Evolutionary conservation across 176 grass and related monocot species (phyloP), one percentile per base, ranked within the genome.

Genomic region (Triticum turgidum): DNA sequence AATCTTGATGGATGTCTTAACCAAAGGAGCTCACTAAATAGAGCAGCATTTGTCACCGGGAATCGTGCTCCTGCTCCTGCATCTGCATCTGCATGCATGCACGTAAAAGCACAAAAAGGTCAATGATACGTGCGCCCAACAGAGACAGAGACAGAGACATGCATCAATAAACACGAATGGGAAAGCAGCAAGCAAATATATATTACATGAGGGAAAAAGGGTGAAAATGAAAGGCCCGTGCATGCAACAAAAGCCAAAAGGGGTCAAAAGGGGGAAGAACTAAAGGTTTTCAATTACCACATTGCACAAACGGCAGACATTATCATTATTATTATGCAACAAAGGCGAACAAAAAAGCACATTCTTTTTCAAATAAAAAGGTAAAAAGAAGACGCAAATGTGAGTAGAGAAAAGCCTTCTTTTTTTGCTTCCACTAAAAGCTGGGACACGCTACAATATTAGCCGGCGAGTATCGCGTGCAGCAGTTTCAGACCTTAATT

Each of bases 221-320:
- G 62, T 61, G 0, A 69, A 86, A 80, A 52, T 49, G 78, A 77
- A 84, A 79, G 80, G 88, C 30, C 30, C 51, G 51, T 54, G 15
- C 82, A 85, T 66, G 73, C 32, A 72, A 65, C 61, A 90, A 87
- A 90, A 91, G 82, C 78, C 69, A 18, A 90, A 87, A 77, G 90
- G 29, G 29, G 13, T 87, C 42, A 78, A 22, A 87, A 87, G 80
- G 44, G 5, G 76, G 47, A 79, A 89, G 80, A 85, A 80, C 32
- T 73, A 44, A 44, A 32, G 59, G 69, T 30, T 47, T 84, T 81
- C 82, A 81, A 80, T 56, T 65, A 65, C 35, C 45, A 24, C 33
- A 67, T 45, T 78, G 11, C 61, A 51, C 81, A 42, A 86, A 76
- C 76, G 70, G 61, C 27, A 32, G 32, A 30, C 33, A 85, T 18